phyloP scores from a whole-genome alignment of 1,284 basidiomycete genomes.

The Malassezia pachydermatis region DNA sequence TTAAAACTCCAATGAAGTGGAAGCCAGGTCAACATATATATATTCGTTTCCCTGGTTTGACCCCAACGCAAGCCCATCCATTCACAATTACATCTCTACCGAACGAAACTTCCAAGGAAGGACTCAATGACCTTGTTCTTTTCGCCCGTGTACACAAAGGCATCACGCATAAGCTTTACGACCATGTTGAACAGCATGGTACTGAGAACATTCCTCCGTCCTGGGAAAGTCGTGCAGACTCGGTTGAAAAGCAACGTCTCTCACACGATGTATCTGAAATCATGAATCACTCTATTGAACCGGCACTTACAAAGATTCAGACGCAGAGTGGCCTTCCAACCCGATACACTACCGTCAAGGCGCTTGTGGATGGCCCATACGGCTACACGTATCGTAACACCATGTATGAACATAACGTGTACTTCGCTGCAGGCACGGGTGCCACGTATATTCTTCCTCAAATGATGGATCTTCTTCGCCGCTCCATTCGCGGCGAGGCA shows the following conservation, averaged over 20 bases:
- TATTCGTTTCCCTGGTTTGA: conserved; percentile 32
- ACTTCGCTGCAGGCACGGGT: conserved; percentile 32
- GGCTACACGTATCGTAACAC: conserved; percentile 22
- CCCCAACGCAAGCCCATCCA: conserved; percentile 28
- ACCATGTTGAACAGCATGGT: background rate
- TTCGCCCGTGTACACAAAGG: conserved; percentile 1
- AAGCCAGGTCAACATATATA: conserved; percentile 38
- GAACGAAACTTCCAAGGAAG: conserved; percentile 1
- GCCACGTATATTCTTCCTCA: conserved; percentile 21
- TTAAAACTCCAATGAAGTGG: conserved; percentile 32
- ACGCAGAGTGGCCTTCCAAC: background rate
- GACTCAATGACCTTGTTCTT: background rate
- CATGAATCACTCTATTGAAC: background rate
- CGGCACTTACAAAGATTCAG: too few relatives aligned
- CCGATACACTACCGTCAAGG: conserved; percentile 5
- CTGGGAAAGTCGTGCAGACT: background rate
- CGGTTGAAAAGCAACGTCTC: background rate
- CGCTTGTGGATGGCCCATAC: conserved; percentile 34
- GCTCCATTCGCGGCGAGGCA: background rate
- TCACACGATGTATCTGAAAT: background rate
- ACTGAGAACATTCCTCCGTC: background rate
- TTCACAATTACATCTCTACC: conserved; percentile 40
- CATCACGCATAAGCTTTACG: background rate
- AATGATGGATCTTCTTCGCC: background rate
- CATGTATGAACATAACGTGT: conserved; percentile 17